phyloP scores from a whole-genome alignment of 2,329 filamentous ascomycete species.

The Exophiala aquamarina region DNA sequence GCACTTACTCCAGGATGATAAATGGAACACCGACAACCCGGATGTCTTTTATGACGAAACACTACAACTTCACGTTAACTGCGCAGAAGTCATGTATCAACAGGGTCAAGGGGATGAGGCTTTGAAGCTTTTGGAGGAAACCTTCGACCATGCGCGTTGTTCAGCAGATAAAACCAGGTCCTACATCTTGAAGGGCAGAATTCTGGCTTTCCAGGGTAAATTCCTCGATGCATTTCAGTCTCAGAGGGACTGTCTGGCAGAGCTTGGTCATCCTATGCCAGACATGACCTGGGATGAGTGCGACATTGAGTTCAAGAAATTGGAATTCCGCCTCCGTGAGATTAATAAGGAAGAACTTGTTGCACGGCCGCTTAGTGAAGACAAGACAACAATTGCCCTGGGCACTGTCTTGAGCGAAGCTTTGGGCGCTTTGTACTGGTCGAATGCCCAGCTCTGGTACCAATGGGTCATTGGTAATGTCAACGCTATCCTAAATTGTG shows the following conservation, averaged over 20 bases:
- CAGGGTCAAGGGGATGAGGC: conserved; percentile 71
- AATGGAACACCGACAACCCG: conserved; percentile 68
- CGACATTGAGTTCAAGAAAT: conserved; percentile 68
- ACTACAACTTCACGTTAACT: conserved; percentile 71
- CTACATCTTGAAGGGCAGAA: conserved; percentile 78
- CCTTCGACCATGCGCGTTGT: conserved; percentile 69
- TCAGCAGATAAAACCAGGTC: conserved; percentile 79
- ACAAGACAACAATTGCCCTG: conserved; percentile 43
- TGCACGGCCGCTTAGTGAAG: conserved; percentile 41
- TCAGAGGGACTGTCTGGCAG: conserved; percentile 68
- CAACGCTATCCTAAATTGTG: conserved; percentile 54
- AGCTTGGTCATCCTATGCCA: conserved; percentile 67
- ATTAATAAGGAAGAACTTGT: conserved; percentile 50
- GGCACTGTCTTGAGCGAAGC: conserved; percentile 60
- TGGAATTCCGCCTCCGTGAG: conserved; percentile 60
- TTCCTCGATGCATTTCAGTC: conserved; percentile 66
- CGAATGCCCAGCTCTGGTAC: conserved; percentile 59
- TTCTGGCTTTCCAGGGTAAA: conserved; percentile 73
- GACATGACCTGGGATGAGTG: conserved; percentile 72
- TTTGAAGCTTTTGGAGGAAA: conserved; percentile 64
- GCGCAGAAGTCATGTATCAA: conserved; percentile 80
- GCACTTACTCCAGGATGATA: conserved; percentile 72
- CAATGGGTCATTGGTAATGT: conserved; percentile 60
- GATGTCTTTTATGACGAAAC: conserved; percentile 88
- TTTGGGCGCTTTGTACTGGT: conserved; percentile 61